Evolutionary conservation across 768 basidiomycete genomes (phyloP).

Genomic region (Leccinellum albellum): DNA sequence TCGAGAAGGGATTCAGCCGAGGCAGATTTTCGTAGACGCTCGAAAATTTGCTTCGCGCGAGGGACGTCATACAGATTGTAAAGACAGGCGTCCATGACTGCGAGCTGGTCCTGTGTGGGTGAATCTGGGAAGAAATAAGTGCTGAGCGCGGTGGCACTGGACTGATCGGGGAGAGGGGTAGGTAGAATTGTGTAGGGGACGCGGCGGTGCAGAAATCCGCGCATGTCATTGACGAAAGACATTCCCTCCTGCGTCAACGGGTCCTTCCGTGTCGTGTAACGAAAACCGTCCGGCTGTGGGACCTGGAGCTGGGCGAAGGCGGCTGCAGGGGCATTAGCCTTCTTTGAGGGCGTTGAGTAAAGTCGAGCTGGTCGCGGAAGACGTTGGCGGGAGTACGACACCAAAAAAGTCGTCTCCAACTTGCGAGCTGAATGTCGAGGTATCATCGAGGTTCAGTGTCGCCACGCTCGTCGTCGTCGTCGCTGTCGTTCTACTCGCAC

Average conservation of each 20-base stretch:
- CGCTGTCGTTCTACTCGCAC: conserved; percentile 13
- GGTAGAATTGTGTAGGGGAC: conserved; percentile 58
- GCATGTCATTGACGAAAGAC: conserved; percentile 37
- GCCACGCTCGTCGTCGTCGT: conserved; percentile 4
- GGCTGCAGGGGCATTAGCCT: conserved; percentile 49
- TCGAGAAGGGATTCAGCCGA: conserved; percentile 47
- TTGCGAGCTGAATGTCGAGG: conserved; percentile 26
- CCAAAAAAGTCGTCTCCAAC: conserved; percentile 41
- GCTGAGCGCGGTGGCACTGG: conserved; percentile 33
- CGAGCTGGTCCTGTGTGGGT: conserved; percentile 60
- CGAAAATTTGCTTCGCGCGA: conserved; percentile 73
- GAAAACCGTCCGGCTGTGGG: conserved; percentile 37
- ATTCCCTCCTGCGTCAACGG: conserved; percentile 16
- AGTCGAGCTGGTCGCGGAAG: conserved; percentile 68
- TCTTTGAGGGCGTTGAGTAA: conserved; percentile 65
- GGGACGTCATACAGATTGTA: conserved; percentile 46
- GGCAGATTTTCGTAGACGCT: conserved; percentile 46
- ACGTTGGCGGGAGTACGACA: conserved; percentile 61
- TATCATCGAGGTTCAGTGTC: conserved; percentile 23
- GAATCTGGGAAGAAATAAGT: conserved; percentile 63
- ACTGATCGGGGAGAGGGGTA: conserved; percentile 56
- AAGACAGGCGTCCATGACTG: conserved; percentile 80
- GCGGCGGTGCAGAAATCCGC: conserved; percentile 47
- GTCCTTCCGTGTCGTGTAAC: conserved; percentile 29
- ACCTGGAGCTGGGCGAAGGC: conserved; percentile 38